A percentile compares a stretch with the other conserved stretches of the same genome.
phyloP scores from a whole-genome alignment of 768 basidiomycete genomes.

The Psilocybe sp. region DNA sequence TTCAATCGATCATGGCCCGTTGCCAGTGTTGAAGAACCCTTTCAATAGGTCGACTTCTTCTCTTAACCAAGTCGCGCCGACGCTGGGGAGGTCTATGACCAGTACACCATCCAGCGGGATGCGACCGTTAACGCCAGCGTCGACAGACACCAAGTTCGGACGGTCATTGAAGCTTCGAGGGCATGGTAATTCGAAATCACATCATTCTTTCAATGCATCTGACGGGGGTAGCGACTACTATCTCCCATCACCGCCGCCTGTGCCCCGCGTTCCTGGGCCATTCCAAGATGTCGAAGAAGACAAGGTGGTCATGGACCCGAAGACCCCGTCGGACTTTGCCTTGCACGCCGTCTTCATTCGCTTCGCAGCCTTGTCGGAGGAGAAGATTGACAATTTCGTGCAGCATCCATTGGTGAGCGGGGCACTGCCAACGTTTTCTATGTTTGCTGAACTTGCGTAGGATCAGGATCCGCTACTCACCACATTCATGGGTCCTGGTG shows the following conservation, averaged over 20 bases:
- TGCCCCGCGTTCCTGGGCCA: slow-evolving; percentile 70
- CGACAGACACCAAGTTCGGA: slow-evolving; percentile 44
- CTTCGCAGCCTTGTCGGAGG: slow-evolving; percentile 77
- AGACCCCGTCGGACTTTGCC: slow-evolving; percentile 86
- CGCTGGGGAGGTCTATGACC: slow-evolving; percentile 28
- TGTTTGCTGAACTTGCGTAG: slow-evolving; percentile 30
- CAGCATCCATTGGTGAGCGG: slow-evolving; percentile 59
- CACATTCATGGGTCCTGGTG: slow-evolving; percentile 64
- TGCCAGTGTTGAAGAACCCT: slow-evolving; percentile 75
- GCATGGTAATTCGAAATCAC: slow-evolving; percentile 64
- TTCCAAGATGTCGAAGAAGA: slow-evolving; percentile 61
- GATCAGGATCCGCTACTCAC: slow-evolving; percentile 68
- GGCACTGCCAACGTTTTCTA: not conserved
- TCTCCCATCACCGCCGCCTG: slow-evolving; percentile 70
- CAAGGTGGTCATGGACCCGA: slow-evolving; percentile 65
- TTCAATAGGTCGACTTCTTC: slow-evolving; percentile 84
- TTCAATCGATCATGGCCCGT: slow-evolving; percentile 59
- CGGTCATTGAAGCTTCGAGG: slow-evolving; percentile 48
- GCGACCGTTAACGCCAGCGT: slow-evolving; percentile 42
- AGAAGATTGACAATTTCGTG: slow-evolving; percentile 75
- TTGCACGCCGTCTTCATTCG: slow-evolving; percentile 86
- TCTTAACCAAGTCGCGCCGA: slow-evolving; percentile 47
- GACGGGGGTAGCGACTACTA: slow-evolving; percentile 70
- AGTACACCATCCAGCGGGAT: slow-evolving; percentile 41
- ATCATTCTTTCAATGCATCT: slow-evolving; percentile 73